Conservation (phyloP, 1,284 basidiomycete species). For the Moesziomyces globuligerus region DNA sequence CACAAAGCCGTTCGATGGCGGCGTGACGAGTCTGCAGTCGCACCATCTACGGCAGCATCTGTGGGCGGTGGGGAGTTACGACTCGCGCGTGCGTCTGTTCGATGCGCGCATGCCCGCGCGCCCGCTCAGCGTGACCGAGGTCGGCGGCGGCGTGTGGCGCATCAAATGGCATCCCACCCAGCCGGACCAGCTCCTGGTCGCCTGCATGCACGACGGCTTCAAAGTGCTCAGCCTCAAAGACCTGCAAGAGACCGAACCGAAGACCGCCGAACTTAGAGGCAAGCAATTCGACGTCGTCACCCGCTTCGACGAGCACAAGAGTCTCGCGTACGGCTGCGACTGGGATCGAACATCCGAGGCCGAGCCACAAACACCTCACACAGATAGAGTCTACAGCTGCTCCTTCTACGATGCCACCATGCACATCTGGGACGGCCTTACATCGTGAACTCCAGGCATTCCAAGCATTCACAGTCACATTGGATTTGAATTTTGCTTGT, state of each 20-base stretch:
- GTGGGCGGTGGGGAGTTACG: slow-evolving; percentile 93
- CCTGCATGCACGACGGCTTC: slow-evolving; percentile 97
- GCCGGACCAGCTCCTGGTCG: slow-evolving; percentile 77
- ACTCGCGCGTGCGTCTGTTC: slow-evolving; percentile 82
- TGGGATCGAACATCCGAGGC: slow-evolving; percentile 75
- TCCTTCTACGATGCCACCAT: slow-evolving; percentile 95
- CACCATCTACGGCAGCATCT: slow-evolving; percentile 82
- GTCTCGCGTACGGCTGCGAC: slow-evolving; percentile 92
- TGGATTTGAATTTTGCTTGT: background rate
- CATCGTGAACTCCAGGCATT: slow-evolving; percentile 23
- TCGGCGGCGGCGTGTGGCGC: slow-evolving; percentile 94
- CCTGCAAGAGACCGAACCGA: slow-evolving; percentile 6
- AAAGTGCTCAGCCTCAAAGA: slow-evolving; percentile 70
- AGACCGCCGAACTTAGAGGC: slow-evolving; percentile 17
- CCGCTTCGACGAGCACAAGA: slow-evolving; percentile 81
- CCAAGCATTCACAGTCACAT: background rate
- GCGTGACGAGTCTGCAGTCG: slow-evolving; percentile 89
- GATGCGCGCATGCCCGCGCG: slow-evolving; percentile 78
- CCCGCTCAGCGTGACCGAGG: slow-evolving; percentile 75
- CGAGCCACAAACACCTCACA: slow-evolving; percentile 68
- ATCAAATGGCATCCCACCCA: slow-evolving; percentile 89
- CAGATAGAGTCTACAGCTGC: slow-evolving; percentile 87
- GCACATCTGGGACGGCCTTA: slow-evolving; percentile 76
- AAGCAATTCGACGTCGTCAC: slow-evolving; percentile 66
- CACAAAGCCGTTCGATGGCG: slow-evolving; percentile 82